These are phyloP conservation scores for Diutina pseudorugosa DNA, from an alignment of 1,139 yeast genomes.

Conservation along the genomic window DNA sequence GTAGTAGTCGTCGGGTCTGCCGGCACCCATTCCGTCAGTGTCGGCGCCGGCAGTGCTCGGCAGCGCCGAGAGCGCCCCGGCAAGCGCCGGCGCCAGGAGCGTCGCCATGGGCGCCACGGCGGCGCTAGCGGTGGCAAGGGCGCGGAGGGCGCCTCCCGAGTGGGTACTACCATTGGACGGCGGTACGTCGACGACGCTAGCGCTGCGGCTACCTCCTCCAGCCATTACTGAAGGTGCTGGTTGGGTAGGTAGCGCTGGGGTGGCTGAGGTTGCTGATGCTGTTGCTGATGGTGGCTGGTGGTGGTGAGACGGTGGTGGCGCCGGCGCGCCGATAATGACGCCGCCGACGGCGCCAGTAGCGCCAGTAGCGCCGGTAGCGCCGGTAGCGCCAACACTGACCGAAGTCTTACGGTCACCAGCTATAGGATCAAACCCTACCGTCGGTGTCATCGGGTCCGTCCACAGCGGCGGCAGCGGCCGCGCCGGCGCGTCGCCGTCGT, in stretches of 20 bases:
- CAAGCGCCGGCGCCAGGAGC: background rate
- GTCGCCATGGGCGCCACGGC: background rate
- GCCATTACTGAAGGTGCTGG: too few relatives aligned
- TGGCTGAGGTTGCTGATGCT: too few relatives aligned
- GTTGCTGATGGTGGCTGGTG: background rate
- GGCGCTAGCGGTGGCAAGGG: background rate
- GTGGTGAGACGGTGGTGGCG: background rate
- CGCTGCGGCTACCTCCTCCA: too few relatives aligned
- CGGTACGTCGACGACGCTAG: too few relatives aligned
- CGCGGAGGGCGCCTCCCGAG: background rate
- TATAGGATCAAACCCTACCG: background rate
- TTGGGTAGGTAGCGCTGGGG: too few relatives aligned
- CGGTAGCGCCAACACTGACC: background rate
- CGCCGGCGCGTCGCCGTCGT: background rate
- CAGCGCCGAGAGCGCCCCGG: background rate
- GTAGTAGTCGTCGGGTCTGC: background rate
- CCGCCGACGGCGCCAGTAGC: background rate
- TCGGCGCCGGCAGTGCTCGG: background rate
- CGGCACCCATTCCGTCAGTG: constrained; percentile 3
- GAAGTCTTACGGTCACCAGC: background rate
- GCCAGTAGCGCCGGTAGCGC: background rate
- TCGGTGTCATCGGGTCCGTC: background rate
- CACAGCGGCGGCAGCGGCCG: background rate
- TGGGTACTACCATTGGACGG: background rate
- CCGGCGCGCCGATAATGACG: background rate